These are phyloP conservation scores for Balakata baccata DNA, from an alignment of 345 rosid genomes.

Conservation along the genomic window DNA sequence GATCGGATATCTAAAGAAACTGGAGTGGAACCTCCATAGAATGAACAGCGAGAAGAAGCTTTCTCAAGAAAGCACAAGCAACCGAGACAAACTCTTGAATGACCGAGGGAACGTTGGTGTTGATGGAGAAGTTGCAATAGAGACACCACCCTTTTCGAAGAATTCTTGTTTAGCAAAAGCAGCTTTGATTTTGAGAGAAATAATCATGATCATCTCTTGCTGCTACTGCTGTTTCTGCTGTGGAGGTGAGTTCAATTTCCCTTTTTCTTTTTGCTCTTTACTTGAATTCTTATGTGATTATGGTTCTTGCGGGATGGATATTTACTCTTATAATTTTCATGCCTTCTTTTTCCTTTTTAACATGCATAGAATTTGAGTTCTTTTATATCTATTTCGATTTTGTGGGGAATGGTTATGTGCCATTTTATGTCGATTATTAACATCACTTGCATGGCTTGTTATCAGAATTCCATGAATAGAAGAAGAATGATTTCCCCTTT, in stretches of 20 bases:
- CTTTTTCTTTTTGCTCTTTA: not conserved
- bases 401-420: too few relatives aligned
- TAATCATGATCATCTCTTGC: slow-evolving; percentile 41
- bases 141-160: not conserved
- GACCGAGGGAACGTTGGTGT: slow-evolving; percentile 10
- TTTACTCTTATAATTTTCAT: not conserved
- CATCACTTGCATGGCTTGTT: too few relatives aligned
- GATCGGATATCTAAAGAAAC: slow-evolving; percentile 34
- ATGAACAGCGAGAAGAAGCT: slow-evolving; percentile 50
- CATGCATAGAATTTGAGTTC: too few relatives aligned
- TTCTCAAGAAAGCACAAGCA: slow-evolving; percentile 13
- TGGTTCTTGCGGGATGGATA: not conserved
- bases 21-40: slow-evolving; percentile 55
- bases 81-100: slow-evolving; percentile 37
- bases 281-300: not conserved
- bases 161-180: slow-evolving; percentile 9
- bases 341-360: not conserved
- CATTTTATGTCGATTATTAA: too few relatives aligned
- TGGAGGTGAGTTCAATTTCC: slow-evolving; percentile 38
- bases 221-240: slow-evolving; percentile 56
- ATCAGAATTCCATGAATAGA: too few relatives aligned
- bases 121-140: not conserved
- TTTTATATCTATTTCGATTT: too few relatives aligned
- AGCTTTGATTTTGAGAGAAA: slow-evolving; percentile 30
- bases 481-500: too few relatives aligned